Evolutionary conservation across 2,329 filamentous ascomycete genomes (phyloP).

Genomic region (Daldinia sp.): DNA sequence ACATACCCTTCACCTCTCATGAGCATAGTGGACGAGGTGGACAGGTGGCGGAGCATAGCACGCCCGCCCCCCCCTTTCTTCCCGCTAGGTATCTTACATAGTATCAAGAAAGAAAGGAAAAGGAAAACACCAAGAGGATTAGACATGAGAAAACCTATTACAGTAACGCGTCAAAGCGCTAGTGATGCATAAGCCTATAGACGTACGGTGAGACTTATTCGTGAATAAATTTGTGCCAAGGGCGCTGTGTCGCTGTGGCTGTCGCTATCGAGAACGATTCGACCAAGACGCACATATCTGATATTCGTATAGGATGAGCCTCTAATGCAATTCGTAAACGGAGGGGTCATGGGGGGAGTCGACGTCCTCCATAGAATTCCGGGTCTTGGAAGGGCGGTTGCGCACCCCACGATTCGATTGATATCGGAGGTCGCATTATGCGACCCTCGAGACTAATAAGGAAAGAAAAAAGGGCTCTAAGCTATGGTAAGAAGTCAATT

Average conservation of each 20-base stretch:
- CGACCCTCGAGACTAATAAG: not conserved
- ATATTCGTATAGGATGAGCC: constrained; percentile 10
- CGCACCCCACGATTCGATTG: constrained; percentile 14
- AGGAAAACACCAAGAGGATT: constrained; percentile 1
- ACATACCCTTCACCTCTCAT: constrained; percentile 11
- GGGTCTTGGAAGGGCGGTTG: not conserved
- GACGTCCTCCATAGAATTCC: not conserved
- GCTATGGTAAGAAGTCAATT: constrained; percentile 30
- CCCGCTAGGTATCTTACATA: constrained; percentile 1
- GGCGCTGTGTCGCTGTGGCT: constrained; percentile 11
- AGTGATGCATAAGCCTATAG: constrained; percentile 25
- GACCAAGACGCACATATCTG: constrained; percentile 3
- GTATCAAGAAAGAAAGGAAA: constrained; percentile 1
- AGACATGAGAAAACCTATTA: constrained; percentile 1
- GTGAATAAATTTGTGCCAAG: constrained; percentile 20
- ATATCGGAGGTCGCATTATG: constrained; percentile 6
- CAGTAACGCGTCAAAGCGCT: constrained; percentile 30
- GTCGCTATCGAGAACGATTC: constrained; percentile 1
- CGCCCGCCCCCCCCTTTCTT: not conserved
- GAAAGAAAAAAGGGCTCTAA: constrained; percentile 6
- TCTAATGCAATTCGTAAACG: constrained; percentile 20
- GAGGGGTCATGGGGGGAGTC: constrained; percentile 16
- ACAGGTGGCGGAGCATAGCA: constrained; percentile 12
- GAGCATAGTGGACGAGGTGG: constrained; percentile 23
- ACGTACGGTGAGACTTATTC: constrained; percentile 9